Conservation (phyloP, 495 filamentous ascomycete species). For the Thozetella sp. region DNA sequence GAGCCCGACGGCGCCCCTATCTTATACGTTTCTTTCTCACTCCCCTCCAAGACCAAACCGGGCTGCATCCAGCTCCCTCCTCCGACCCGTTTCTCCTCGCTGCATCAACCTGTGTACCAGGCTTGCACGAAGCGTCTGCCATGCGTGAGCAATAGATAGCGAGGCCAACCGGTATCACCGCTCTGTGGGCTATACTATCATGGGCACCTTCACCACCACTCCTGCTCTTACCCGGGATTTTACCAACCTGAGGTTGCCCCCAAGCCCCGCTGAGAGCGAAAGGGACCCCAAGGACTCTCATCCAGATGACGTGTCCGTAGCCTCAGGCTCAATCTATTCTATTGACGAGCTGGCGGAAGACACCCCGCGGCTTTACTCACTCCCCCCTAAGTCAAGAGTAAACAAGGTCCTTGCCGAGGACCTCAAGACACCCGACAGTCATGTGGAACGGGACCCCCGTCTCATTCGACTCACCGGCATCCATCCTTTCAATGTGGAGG, state of each 20-base stretch:
- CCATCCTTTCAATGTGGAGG: slow-evolving; percentile 94
- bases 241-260: background rate
- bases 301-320: slow-evolving; percentile 7
- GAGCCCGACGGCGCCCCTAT: too few species aligned
- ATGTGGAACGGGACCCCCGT: slow-evolving; percentile 85
- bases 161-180: background rate
- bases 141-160: background rate
- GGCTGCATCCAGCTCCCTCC: too few species aligned
- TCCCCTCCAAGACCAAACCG: too few species aligned
- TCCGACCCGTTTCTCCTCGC: too few species aligned
- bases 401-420: slow-evolving; percentile 73
- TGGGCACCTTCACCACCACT: slow-evolving; percentile 5
- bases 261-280: slow-evolving; percentile 2
- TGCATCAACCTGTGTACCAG: too few species aligned
- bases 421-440: slow-evolving; percentile 78
- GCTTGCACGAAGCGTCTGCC: too few species aligned
- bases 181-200: background rate
- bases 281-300: slow-evolving; percentile 10
- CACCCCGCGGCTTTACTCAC: slow-evolving; percentile 41
- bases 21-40: too few species aligned
- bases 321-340: slow-evolving; percentile 6
- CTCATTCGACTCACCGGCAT: slow-evolving; percentile 88
- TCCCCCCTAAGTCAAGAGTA: slow-evolving; percentile 71
- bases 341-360: slow-evolving; percentile 9
- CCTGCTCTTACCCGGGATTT: background rate